Evolutionary conservation across 2,329 filamentous ascomycete genomes (phyloP).

Genomic region (Calonectria naviculata): DNA sequence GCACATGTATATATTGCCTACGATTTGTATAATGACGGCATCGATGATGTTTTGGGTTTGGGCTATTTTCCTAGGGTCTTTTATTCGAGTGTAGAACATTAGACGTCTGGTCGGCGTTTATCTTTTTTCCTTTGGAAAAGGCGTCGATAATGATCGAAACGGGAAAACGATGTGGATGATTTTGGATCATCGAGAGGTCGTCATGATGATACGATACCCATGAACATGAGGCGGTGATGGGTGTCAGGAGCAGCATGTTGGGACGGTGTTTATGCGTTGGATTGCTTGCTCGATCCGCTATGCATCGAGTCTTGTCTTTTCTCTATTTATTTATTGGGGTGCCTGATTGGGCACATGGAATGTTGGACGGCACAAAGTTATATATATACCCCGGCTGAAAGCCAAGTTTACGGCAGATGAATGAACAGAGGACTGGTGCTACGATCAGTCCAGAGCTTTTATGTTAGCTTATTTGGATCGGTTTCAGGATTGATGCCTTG

Average conservation of each 20-base stretch:
- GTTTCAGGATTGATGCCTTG: background rate
- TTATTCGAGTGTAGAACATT: conserved; percentile 27
- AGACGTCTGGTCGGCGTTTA: conserved; percentile 29
- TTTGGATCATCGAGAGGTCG: background rate
- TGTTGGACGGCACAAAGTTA: conserved; percentile 31
- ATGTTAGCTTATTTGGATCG: background rate
- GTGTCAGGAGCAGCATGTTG: background rate
- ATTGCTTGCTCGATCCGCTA: background rate
- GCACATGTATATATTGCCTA: conserved; percentile 17
- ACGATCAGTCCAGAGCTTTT: conserved; percentile 7
- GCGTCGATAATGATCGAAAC: conserved; percentile 12
- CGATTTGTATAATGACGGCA: conserved; percentile 32
- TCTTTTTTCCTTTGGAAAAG: conserved; percentile 16
- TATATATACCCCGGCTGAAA: conserved; percentile 43
- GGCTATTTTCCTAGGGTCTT: conserved; percentile 1
- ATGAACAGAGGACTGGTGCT: conserved; percentile 15
- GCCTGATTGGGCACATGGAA: conserved; percentile 29
- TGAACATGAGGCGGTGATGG: background rate
- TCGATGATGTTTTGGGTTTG: conserved; percentile 16
- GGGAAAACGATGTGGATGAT: conserved; percentile 2
- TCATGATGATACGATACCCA: conserved; percentile 15
- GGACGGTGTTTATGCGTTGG: conserved; percentile 9
- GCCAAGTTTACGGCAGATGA: conserved; percentile 42
- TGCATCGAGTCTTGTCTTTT: conserved; percentile 13
- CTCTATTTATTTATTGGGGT: conserved; percentile 15